Percentiles rank a stretch among this genome's conserved stretches.
These are phyloP conservation scores for Acephala macrosclerotiorum DNA, from an alignment of 2,329 filamentous ascomycete genomes.

Conservation along the genomic window DNA sequence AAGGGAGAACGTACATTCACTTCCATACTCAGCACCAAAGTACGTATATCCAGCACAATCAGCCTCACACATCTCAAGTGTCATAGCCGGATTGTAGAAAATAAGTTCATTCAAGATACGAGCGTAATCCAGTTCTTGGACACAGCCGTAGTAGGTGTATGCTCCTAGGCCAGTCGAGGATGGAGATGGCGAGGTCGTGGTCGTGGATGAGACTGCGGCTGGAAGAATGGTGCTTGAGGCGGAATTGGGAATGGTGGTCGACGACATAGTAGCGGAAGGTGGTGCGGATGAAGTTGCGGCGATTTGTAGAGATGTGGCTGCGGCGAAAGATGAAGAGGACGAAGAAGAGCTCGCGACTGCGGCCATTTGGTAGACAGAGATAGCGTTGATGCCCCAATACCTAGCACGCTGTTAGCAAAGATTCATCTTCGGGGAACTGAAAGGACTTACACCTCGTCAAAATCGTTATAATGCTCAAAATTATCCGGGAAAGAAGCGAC, in stretches of 20 bases:
- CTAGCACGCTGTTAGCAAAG: background rate
- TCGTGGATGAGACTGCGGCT: background rate
- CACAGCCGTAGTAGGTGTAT: constrained; percentile 51
- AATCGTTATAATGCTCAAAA: constrained; percentile 7
- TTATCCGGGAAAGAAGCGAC: constrained; percentile 6
- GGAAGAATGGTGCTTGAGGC: background rate
- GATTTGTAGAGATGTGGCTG: background rate
- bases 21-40: constrained; percentile 54
- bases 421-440: background rate
- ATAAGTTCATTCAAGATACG: constrained; percentile 48
- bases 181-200: constrained; percentile 19
- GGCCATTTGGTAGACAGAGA: background rate
- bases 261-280: background rate
- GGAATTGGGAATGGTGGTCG: background rate
- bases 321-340: background rate
- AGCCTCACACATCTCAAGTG: constrained; percentile 52
- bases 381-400: constrained; percentile 11
- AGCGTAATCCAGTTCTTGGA: constrained; percentile 31
- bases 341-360: background rate
- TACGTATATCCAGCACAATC: constrained; percentile 48
- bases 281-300: background rate
- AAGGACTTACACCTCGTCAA: background rate
- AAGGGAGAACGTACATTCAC: constrained; percentile 44
- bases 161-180: constrained; percentile 30
- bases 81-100: constrained; percentile 48